phyloP scores from a whole-genome alignment of 2,329 filamentous ascomycete genomes.

The Aspergillus transmontanensis region DNA sequence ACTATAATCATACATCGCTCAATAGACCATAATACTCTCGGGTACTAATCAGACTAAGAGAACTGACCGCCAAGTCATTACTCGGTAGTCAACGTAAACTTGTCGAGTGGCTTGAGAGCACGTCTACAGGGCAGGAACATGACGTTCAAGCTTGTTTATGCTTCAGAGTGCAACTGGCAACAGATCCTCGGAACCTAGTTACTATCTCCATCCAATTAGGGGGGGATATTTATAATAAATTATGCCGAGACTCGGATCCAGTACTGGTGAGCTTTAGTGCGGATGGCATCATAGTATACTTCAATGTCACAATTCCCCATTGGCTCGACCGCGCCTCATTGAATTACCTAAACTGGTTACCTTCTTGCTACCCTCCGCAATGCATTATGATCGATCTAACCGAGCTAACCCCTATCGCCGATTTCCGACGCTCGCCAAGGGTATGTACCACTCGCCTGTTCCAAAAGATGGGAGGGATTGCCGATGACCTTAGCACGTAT shows the following conservation, averaged over 20 bases:
- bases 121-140: background rate
- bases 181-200: background rate
- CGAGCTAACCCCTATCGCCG: background rate
- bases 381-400: background rate
- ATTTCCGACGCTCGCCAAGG: background rate
- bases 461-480: background rate
- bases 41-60: background rate
- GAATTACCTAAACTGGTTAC: background rate
- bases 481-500: background rate
- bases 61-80: background rate
- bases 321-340: background rate
- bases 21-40: background rate
- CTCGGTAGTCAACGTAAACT: background rate
- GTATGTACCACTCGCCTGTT: background rate
- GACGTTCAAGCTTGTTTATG: background rate
- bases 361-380: background rate
- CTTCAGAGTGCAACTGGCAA: background rate
- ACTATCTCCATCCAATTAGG: background rate
- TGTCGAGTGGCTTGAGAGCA: background rate
- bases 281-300: background rate
- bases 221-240: background rate
- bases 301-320: background rate
- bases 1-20: background rate
- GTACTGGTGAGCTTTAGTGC: background rate
- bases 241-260: background rate